These are phyloP conservation scores for Posidonia oceanica DNA, from an alignment of 116 monocot species.

Conservation along the genomic window DNA sequence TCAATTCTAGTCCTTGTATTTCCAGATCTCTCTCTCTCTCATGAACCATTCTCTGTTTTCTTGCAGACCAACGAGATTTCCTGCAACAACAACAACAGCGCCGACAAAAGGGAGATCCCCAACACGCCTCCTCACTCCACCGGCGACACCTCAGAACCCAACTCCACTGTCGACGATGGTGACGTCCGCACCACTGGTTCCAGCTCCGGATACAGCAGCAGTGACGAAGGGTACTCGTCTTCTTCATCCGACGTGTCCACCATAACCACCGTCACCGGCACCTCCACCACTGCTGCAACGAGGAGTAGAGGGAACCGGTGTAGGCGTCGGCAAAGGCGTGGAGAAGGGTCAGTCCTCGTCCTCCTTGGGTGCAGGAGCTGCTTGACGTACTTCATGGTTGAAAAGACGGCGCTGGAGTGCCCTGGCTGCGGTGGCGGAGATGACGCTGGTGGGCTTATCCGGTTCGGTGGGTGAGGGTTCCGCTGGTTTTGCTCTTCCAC, in stretches of 20 bases:
- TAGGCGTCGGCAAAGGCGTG: neutral
- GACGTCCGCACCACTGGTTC: neutral
- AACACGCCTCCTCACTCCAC: neutral
- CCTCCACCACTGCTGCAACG: no score
- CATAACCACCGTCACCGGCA: neutral
- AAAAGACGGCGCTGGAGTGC: slow-evolving; percentile 41
- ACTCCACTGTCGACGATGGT: slow-evolving; percentile 1
- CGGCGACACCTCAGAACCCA: neutral
- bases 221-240: neutral
- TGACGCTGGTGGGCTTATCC: neutral
- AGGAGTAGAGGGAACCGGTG: neutral
- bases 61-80: no score
- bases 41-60: no score
- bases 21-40: no score
- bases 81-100: neutral
- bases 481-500: neutral
- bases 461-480: neutral
- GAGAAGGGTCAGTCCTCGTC: slow-evolving; percentile 35
- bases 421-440: slow-evolving; percentile 46
- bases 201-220: neutral
- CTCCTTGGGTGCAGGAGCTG: slow-evolving; percentile 78
- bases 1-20: no score
- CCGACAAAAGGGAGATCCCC: slow-evolving; percentile 2
- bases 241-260: slow-evolving; percentile 3
- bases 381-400: slow-evolving; percentile 89